Base-by-base conservation (phyloP, 768 basidiomycete species). In the Mycena vitilis region DNA sequence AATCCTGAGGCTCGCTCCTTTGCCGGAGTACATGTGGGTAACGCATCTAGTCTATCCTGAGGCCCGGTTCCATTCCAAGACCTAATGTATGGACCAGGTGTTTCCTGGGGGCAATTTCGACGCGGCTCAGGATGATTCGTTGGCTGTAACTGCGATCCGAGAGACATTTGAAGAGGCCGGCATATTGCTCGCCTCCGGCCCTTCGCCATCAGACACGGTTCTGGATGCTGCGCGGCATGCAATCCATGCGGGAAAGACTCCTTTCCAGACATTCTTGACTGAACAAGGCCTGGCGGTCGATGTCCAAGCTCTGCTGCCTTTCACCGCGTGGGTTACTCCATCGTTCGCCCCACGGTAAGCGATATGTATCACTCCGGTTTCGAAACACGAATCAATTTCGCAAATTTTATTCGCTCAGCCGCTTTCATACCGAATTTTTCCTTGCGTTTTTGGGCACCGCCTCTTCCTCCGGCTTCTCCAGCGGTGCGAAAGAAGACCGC, bases 161-260 rank as follows among this genome's bases (percentile, higher is more conserved):
- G 91, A 94, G 78, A 89, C 91, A 0, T 93, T 94, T 65, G 92
- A 94, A 73, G 92, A 94, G 74, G 85, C 91, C 4, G 92, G 91
- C 2, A 76, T 93, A 36, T 76, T 93, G 16, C 76, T 93, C 16
- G 89, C 89, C 13, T 86, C 87, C 15, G 55, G 65, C 12, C 53
- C 69, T 54, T 10, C 52, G 22, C 75, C 82, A 30, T 77, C 79
- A 40, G 81, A 88, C 60, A 59, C 73, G 0, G 75, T 79, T 0
- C 75, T 92, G 60, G 87, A 90, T 65, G 77, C 81, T 22, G 87
- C 87, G 4, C 87, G 91, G 20, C 78, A 81, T 69, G 82, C 81
- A 4, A 85, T 93, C 25, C 89, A 92, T 71, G 75, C 85, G 20
- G 85, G 86, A 73, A 80, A 80, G 64, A 76, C 81, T 34, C 74